Percentiles rank a stretch among this genome's conserved stretches.
Evolutionary conservation across 31 red algal genomes (phyloP).

Genomic region (Odonthalia washingtoniensis): DNA sequence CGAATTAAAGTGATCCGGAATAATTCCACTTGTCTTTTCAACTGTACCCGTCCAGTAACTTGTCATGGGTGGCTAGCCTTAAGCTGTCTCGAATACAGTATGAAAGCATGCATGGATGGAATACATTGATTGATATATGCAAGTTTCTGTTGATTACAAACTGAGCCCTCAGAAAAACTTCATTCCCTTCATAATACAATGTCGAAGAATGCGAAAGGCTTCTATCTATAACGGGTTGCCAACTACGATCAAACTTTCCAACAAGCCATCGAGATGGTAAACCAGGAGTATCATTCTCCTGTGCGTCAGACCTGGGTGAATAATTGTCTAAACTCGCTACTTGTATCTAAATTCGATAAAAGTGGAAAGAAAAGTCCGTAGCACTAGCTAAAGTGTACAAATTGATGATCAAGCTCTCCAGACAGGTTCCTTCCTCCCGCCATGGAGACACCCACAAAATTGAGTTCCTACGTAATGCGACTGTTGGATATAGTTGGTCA

Average conservation of each 20-base stretch:
- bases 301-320: not conserved
- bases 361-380: slow-evolving; percentile 1
- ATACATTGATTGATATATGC: too few species aligned
- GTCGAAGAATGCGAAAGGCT: not conserved
- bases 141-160: too few species aligned
- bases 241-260: not conserved
- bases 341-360: not conserved
- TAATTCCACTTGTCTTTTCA: too few species aligned
- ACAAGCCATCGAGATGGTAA: not conserved
- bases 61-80: too few species aligned
- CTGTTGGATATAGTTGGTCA: not conserved
- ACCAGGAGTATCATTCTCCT: not conserved
- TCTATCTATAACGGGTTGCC: not conserved
- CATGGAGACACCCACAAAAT: not conserved
- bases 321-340: not conserved
- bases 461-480: slow-evolving; percentile 6
- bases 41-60: too few species aligned
- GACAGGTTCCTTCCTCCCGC: not conserved
- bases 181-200: too few species aligned
- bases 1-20: too few species aligned
- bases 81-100: too few species aligned
- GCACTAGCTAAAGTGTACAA: slow-evolving; percentile 13
- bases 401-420: not conserved
- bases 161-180: too few species aligned
- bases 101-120: too few species aligned